A percentile compares a stretch with the other conserved stretches of the same genome.
Evolutionary conservation across 2,329 filamentous ascomycete species (phyloP).

Genomic region (Colletotrichum phormii): DNA sequence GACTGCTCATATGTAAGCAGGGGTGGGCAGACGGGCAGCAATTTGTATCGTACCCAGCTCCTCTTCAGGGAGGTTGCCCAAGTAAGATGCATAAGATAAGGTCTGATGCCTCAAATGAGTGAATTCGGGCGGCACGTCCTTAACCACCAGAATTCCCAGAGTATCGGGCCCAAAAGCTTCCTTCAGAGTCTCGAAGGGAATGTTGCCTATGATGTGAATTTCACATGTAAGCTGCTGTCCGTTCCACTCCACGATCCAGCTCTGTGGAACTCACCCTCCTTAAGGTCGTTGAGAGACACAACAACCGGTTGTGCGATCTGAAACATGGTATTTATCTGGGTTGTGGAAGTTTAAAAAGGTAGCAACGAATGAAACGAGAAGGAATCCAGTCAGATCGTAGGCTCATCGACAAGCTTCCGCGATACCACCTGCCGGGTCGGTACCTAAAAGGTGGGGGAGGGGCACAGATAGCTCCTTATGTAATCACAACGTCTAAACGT

Average conservation of each 20-base stretch:
- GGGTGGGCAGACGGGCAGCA: neutral
- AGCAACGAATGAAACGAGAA: conserved; percentile 1
- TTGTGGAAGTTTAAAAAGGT: neutral
- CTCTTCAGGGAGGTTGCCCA: conserved; percentile 80
- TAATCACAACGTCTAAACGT: conserved; percentile 14
- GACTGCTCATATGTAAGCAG: conserved; percentile 48
- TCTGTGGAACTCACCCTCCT: conserved; percentile 57
- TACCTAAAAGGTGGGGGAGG: conserved; percentile 26
- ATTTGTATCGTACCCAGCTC: conserved; percentile 72
- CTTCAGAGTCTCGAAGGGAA: conserved; percentile 76
- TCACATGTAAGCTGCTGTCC: conserved; percentile 31
- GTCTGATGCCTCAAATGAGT: conserved; percentile 76
- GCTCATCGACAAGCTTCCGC: neutral
- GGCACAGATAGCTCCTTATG: conserved; percentile 7
- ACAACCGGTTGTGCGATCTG: conserved; percentile 67
- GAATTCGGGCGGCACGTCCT: conserved; percentile 82
- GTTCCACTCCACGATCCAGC: neutral
- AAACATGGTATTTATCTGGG: conserved; percentile 49
- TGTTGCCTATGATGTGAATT: conserved; percentile 60
- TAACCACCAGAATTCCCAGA: conserved; percentile 93
- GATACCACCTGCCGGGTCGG: conserved; percentile 12
- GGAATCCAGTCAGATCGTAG: conserved; percentile 9
- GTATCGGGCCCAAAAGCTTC: conserved; percentile 91
- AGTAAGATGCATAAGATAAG: conserved; percentile 88
- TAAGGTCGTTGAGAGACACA: conserved; percentile 71